These are phyloP conservation scores for Ogataea populi-albae DNA, from an alignment of 805 yeast genomes.

Conservation along the genomic window DNA sequence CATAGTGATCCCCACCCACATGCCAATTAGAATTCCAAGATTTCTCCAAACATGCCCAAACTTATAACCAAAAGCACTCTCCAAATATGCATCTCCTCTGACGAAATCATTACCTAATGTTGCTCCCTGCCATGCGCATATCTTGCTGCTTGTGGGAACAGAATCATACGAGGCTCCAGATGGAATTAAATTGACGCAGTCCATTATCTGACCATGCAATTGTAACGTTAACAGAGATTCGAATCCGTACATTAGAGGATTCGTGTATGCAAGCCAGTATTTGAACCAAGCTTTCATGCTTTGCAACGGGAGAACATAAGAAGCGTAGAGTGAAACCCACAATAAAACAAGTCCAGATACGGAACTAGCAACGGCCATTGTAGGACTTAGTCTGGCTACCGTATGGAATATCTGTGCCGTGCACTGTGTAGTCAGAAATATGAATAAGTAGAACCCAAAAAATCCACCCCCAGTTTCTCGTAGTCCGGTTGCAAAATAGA, in stretches of 20 bases:
- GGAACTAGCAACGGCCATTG: constrained; percentile 50
- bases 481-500: constrained; percentile 52
- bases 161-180: constrained; percentile 48
- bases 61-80: constrained; percentile 43
- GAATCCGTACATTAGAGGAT: constrained; percentile 57
- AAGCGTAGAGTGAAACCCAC: constrained; percentile 52
- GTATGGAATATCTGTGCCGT: constrained; percentile 50
- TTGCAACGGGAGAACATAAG: constrained; percentile 52
- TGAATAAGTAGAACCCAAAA: constrained; percentile 48
- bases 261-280: constrained; percentile 54
- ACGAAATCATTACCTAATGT: constrained; percentile 45
- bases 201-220: constrained; percentile 53
- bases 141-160: constrained; percentile 36
- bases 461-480: constrained; percentile 52
- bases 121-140: constrained; percentile 44
- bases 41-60: constrained; percentile 39
- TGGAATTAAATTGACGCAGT: constrained; percentile 57
- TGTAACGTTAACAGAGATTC: constrained; percentile 67
- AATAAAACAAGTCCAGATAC: constrained; percentile 52
- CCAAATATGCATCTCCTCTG: constrained; percentile 57
- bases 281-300: constrained; percentile 70
- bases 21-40: constrained; percentile 32
- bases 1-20: constrained; percentile 19
- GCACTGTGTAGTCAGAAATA: constrained; percentile 39
- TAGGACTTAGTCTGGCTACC: constrained; percentile 45